Base-by-base conservation (phyloP, 148 eudicot genomes). In the Nepenthes mirabilis region DNA sequence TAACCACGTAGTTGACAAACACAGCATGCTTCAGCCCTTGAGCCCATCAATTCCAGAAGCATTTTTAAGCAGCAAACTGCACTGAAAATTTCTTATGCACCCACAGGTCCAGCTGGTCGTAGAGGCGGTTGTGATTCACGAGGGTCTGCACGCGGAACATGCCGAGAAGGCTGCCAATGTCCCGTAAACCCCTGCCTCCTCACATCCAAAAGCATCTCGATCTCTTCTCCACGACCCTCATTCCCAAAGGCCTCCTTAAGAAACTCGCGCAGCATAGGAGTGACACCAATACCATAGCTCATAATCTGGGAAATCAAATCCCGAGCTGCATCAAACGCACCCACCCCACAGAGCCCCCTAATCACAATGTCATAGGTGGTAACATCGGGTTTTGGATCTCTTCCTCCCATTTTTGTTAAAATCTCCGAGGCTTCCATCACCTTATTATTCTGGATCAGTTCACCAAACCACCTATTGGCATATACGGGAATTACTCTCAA, bases 321-420 rank as follows among this genome's bases (percentile, higher is more conserved):
- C 50, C 63, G 14, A 45, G 63, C 49, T 33, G 23, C 54, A 64
- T 85, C 86, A 14, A 74, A 65, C 48, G 75, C 63, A 73, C 74
- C 68, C 33, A 65, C 75, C 36, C 55, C 55, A 67, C 86, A 74
- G 40, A 90, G 73, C 40, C 81, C 97, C 70, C 80, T 84, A 63
- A 84, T 77, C 70, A 90, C 91, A 56, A 86, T 68, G 60, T 90
- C 97, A 71, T 83, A 90, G 33, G 82, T 83, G 13, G 60, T 68
- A 4, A 63, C 74, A 68, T 90, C 95, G 0, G 97, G 95, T 77
- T 88, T 91, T 5, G 85, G 86, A 53, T 91, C 97, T 68, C 61
- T 81, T 48, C 77, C 86, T 11, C 73, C 82, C 88, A 91, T 76
- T 69, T 83, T 85, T 1, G 79, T 73, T 76, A 91, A 61, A 64